Percentiles rank a stretch among this genome's conserved stretches.
These are phyloP conservation scores for Zygoascus bituminiphila DNA, from an alignment of 805 yeast genomes.

Conservation along the genomic window DNA sequence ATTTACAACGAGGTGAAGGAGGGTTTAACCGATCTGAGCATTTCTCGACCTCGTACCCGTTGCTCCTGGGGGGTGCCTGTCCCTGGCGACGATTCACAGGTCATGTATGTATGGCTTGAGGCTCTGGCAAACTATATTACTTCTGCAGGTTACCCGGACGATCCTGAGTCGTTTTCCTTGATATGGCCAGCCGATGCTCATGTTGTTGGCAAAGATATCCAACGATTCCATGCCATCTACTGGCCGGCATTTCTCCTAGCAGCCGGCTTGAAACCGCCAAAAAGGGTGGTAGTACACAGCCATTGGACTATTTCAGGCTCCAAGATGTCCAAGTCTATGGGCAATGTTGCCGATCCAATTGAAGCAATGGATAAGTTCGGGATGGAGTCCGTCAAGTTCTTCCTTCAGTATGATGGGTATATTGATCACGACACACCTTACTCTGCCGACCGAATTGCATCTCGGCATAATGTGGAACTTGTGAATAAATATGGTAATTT, in stretches of 20 bases:
- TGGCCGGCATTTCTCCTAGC: constrained; percentile 94
- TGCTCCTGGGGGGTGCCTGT: constrained; percentile 86
- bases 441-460: constrained; percentile 48
- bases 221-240: constrained; percentile 78
- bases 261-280: constrained; percentile 62
- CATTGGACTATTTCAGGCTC: constrained; percentile 89
- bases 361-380: constrained; percentile 57
- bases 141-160: constrained; percentile 50
- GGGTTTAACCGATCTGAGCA: constrained; percentile 60
- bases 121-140: constrained; percentile 83
- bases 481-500: constrained; percentile 81
- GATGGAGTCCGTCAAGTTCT: constrained; percentile 53
- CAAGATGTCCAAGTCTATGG: constrained; percentile 89
- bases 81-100: constrained; percentile 70
- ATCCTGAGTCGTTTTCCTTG: constrained; percentile 16
- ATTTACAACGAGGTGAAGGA: constrained; percentile 48
- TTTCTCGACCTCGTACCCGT: constrained; percentile 75
- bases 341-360: constrained; percentile 90
- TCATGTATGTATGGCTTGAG: constrained; percentile 94
- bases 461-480: constrained; percentile 39
- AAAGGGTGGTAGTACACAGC: constrained; percentile 75
- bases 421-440: constrained; percentile 75
- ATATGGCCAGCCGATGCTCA: constrained; percentile 65
- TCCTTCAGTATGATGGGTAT: constrained; percentile 65
- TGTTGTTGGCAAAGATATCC: constrained; percentile 85